phyloP scores from a whole-genome alignment of 129 eudicot genomes.

The Oenanthe sinensis region DNA sequence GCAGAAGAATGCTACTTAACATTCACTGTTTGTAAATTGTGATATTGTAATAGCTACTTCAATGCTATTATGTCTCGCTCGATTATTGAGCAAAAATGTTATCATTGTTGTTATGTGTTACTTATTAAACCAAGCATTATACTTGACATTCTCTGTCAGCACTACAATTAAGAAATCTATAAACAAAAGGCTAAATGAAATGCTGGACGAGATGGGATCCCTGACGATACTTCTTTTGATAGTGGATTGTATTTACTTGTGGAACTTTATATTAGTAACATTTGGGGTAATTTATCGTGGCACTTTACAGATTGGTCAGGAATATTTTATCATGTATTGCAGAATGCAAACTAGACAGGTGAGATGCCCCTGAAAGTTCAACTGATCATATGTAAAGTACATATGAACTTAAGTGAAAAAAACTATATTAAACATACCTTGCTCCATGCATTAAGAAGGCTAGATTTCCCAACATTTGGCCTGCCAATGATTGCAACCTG shows the following conservation, averaged over 20 bases:
- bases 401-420: not conserved
- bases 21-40: too few relatives aligned
- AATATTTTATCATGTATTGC: not conserved
- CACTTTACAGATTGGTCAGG: not conserved
- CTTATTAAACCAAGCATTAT: too few relatives aligned
- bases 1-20: too few relatives aligned
- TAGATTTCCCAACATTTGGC: constrained; percentile 98
- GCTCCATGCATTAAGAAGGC: constrained; percentile 99
- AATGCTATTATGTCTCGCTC: too few relatives aligned
- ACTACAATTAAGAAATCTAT: too few relatives aligned
- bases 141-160: not conserved
- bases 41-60: too few relatives aligned
- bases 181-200: not conserved
- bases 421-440: constrained; percentile 45
- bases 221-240: not conserved
- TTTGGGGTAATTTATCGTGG: not conserved
- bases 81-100: too few relatives aligned
- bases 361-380: not conserved
- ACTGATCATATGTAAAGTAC: not conserved
- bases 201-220: not conserved
- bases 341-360: not conserved
- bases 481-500: constrained; percentile 98
- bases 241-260: not conserved
- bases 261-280: too few relatives aligned
- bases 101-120: too few relatives aligned